Evolutionary conservation across 2,329 filamentous ascomycete genomes (phyloP), one percentile per base, ranked within the genome.

Genomic region (Colletotrichum destructivum): DNA sequence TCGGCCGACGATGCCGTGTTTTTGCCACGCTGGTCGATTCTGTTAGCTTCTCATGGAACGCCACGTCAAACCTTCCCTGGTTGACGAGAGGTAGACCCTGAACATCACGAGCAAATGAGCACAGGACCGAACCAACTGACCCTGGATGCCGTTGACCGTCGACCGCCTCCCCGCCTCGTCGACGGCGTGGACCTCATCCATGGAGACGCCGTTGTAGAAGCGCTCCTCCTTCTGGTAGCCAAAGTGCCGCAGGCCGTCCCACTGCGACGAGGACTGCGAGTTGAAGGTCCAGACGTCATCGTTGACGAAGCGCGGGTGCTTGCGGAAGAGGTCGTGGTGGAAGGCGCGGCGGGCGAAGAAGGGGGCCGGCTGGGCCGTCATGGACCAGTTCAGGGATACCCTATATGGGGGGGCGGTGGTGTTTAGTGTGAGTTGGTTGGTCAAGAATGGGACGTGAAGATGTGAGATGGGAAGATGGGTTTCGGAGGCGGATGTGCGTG

Each of bases 131-230:
- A 12, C 4, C 18, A 15, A 40, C 40, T 46, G 12, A 73, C 70
- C 72, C 56, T 74, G 73, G 9, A 74, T 74, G 12, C 71, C 71
- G 61, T 74, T 73, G 51, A 74, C 40, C n/a, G 73, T 75, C 0
- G 77, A 77, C 2, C 78, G 79, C n/a, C 64, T 52, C 6, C 73
- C 73, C 3, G 73, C 38, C 11, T 21, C 63, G 44, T 62, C 71
- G 15, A 63, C 66, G 57, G 60, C 73, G 42, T 92, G 89, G 79
- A 97, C 94, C 51, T 71, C 54, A 82, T 72, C 65, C 72, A 74
- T 74, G 21, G 68, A 67, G 52, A 74, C 71, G 42, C 79, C 78
- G 63, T 80, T 81, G 47, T 80, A 81, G 69, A 76, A 83, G 0
- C 76, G 54, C 51, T 78, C 78, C 52, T 84, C 78, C 38, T 81